Base-by-base conservation (phyloP, 371 early-diverging fungal species). In the Mortierella sp. region DNA sequence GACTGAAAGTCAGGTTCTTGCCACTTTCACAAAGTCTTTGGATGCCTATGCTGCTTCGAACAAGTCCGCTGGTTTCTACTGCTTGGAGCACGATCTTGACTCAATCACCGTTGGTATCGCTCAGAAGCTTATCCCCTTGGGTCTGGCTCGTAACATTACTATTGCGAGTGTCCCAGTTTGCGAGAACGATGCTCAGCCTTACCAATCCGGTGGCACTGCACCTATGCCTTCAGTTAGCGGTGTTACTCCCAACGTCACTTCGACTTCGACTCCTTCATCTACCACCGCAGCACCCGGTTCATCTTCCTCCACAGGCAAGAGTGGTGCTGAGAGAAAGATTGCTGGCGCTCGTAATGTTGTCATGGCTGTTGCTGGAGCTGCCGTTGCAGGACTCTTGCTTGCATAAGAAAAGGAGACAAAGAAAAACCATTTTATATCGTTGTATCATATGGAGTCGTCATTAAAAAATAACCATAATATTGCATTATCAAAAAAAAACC, bases 111-210 rank as follows among this genome's bases (percentile, higher is more conserved):
- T 74, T 35, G 64, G 54, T 63, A 54, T 45, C 22, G 75, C 75
- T n/a, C 68, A 74, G 49, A 64, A 74, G 68, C 26, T 74, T 51
- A 74, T 74, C 19, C 75, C 75, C 43, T 57, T 74, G 32, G 75
- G 75, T 35, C 1, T 29, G 49, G 64, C 63, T 32, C n/a, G 37
- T 32, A 74, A 74, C 60, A 68, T 74, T 59, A 64, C 58, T 8
- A 64, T 74, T 54, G 75, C 68, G 3, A 28, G 34, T 26, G 75
- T 74, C 4, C 64, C 68, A 28, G 54, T 53, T 19, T 74, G 75
- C 64, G 60, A 74, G 68, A 54, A 43, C 55, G 75, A 74, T 64
- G 63, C 57, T 34, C 29, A 29, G 37, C 68, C 68, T 19, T 74
- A 74, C 35, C 75, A 74, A 64, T n/a, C 40, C 29, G 68, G 68